Conservation (phyloP, 1,139 yeast species). For the Saccharomyces hybrid region DNA sequence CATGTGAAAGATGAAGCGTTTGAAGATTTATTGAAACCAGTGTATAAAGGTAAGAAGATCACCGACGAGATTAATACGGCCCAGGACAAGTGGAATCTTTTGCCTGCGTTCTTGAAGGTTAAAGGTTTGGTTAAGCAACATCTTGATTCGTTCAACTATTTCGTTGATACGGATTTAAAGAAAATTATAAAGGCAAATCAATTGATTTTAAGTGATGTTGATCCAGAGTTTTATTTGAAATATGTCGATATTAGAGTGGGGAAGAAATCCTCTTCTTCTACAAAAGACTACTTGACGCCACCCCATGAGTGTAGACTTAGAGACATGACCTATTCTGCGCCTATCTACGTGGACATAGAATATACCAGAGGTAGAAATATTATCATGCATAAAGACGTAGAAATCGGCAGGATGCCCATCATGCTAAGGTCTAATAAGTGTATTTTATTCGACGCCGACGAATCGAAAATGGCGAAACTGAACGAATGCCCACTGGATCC, state of each 20-base stretch:
- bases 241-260: conserved; percentile 90
- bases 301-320: conserved; percentile 96
- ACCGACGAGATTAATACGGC: conserved; percentile 88
- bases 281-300: conserved; percentile 47
- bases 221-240: conserved; percentile 89
- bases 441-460: conserved; percentile 69
- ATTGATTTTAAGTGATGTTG: conserved; percentile 83
- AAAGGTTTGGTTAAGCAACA: conserved; percentile 96
- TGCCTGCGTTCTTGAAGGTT: conserved; percentile 92
- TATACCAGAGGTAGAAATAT: conserved; percentile 91
- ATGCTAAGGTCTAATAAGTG: conserved; percentile 93
- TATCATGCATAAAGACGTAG: conserved; percentile 81
- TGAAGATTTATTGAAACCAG: conserved; percentile 68
- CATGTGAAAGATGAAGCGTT: conserved; percentile 45
- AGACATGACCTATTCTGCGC: conserved; percentile 93
- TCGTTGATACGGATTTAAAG: conserved; percentile 86
- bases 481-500: conserved; percentile 97
- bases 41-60: conserved; percentile 75
- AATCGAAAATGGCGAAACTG: conserved; percentile 74
- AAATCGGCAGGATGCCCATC: conserved; percentile 95
- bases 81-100: conserved; percentile 88
- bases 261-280: conserved; percentile 47
- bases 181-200: conserved; percentile 90
- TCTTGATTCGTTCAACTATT: conserved; percentile 90
- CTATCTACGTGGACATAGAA: conserved; percentile 93